Base-by-base conservation (phyloP, 2,329 filamentous ascomycete genomes). In the Ascochyta pisi region DNA sequence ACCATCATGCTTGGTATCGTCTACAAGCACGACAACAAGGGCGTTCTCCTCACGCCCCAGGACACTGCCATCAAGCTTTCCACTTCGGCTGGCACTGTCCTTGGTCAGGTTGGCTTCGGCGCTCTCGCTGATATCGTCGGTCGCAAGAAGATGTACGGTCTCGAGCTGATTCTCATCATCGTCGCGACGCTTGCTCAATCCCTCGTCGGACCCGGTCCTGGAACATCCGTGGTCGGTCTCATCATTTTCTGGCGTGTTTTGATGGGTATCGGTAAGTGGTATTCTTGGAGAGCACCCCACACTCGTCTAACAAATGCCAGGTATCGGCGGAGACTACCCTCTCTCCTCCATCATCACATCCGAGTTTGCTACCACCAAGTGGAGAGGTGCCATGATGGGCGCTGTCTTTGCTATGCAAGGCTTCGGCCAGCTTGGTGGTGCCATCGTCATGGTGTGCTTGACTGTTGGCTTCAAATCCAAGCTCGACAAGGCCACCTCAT, bases 11-110 rank as follows among this genome's bases (percentile, higher is more conserved):
- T 93, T 87, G 90, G 90, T 40, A 85, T 93, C 45, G 89, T 92
- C 64, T 93, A 90, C 82, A 92, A 84, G 69, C 82, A 82, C 26
- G 70, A 73, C 71, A 71, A 63, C 68, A 74, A 57, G 78, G 82
- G 59, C 79, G 79, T 58, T 10, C 65, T 93, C 67, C 86, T 89
- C 8, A 80, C 83, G 19, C 80, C 75, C 41, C 86, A 89, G n/a
- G 90, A 95, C 67, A 94, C 88, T 1, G 90, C 90, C 31, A 92
- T 96, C 81, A 96, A 96, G 80, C 86, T 93, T 48, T 86, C 91
- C 15, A 95, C 91, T 15, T 93, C 90, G 23, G 89, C 88, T 58
- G 92, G 92, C 61, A 96, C 91, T 27, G 90, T 96, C 51, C 78
- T 96, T 45, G 92, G 91, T 41, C 92, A 96, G 78, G 78, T 96